phyloP scores from a whole-genome alignment of 2,329 filamentous ascomycete species.

The Achaetomium macrosporum region DNA sequence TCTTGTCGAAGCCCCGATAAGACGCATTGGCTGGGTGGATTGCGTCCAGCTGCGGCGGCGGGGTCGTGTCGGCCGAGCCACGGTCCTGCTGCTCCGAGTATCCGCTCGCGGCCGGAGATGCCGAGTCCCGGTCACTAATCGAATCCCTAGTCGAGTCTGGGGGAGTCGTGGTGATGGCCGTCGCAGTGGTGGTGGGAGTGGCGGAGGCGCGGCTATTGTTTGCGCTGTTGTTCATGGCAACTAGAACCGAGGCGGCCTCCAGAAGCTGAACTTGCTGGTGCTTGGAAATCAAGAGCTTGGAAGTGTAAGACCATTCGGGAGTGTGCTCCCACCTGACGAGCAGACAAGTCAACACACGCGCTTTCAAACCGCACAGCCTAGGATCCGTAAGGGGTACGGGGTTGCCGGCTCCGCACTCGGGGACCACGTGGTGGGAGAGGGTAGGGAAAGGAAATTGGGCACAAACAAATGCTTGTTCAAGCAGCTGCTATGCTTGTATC shows the following conservation, averaged over 20 bases:
- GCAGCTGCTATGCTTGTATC: conserved; percentile 99
- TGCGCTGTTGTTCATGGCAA: conserved; percentile 68
- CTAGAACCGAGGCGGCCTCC: conserved; percentile 92
- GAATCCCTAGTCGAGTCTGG: conserved; percentile 62
- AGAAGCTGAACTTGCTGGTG: conserved; percentile 98
- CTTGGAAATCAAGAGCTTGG: conserved; percentile 97
- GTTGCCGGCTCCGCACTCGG: conserved; percentile 21
- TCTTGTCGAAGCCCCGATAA: conserved; percentile 48
- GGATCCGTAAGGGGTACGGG: conserved; percentile 15
- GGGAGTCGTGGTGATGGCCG: conserved; percentile 47
- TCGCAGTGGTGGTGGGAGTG: conserved; percentile 29
- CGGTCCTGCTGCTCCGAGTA: conserved; percentile 73
- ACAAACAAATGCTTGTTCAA: conserved; percentile 99
- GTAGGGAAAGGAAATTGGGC: conserved; percentile 39
- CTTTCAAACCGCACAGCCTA: conserved; percentile 14
- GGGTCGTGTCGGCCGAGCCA: conserved; percentile 89
- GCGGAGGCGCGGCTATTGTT: conserved; percentile 23
- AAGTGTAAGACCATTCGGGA: conserved; percentile 94
- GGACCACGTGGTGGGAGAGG: conserved; percentile 44
- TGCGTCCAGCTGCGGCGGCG: conserved; percentile 70
- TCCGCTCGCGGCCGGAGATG: conserved; percentile 73
- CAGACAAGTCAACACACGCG: conserved; percentile 36
- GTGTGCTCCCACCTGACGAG: conserved; percentile 93
- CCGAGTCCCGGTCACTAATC: conserved; percentile 74
- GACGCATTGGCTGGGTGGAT: conserved; percentile 48